phyloP scores from a whole-genome alignment of 768 basidiomycete genomes.

The Lentinus tigrinus region DNA sequence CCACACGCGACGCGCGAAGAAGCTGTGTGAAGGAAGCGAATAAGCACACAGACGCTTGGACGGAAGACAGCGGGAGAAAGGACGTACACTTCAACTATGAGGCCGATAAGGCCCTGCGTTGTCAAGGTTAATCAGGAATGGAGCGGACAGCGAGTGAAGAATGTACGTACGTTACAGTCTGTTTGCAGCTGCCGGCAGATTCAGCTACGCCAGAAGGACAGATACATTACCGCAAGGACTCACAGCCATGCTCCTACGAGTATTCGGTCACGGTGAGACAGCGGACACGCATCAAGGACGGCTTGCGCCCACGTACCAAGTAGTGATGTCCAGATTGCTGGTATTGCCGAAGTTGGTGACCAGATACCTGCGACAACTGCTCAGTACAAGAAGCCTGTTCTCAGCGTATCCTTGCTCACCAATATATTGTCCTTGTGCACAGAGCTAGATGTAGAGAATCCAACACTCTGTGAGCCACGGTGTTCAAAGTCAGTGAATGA shows the following conservation, averaged over 20 bases:
- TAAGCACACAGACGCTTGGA: background rate
- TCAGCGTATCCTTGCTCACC: slow-evolving; percentile 29
- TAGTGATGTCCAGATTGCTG: slow-evolving; percentile 34
- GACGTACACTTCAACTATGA: slow-evolving; percentile 47
- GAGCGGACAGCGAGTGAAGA: background rate
- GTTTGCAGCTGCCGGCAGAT: slow-evolving; percentile 42
- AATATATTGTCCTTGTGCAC: slow-evolving; percentile 45
- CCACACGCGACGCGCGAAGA: slow-evolving; percentile 53
- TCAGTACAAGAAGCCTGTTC: background rate
- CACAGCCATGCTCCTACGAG: slow-evolving; percentile 20
- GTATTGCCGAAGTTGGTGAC: slow-evolving; percentile 43
- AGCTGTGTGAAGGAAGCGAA: slow-evolving; percentile 35
- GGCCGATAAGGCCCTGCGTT: slow-evolving; percentile 44
- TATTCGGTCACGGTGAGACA: background rate
- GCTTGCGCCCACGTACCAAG: slow-evolving; percentile 36
- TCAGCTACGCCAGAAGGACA: background rate
- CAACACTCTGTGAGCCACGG: slow-evolving; percentile 30
- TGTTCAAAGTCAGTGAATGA: background rate
- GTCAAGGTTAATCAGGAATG: background rate
- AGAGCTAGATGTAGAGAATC: slow-evolving; percentile 47
- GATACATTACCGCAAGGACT: background rate
- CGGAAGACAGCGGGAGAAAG: background rate
- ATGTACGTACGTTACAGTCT: slow-evolving; percentile 44
- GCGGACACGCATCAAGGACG: background rate
- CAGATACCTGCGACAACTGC: slow-evolving; percentile 38